phyloP scores from a whole-genome alignment of 2,329 filamentous ascomycete species.

The Kalmusia sp. region DNA sequence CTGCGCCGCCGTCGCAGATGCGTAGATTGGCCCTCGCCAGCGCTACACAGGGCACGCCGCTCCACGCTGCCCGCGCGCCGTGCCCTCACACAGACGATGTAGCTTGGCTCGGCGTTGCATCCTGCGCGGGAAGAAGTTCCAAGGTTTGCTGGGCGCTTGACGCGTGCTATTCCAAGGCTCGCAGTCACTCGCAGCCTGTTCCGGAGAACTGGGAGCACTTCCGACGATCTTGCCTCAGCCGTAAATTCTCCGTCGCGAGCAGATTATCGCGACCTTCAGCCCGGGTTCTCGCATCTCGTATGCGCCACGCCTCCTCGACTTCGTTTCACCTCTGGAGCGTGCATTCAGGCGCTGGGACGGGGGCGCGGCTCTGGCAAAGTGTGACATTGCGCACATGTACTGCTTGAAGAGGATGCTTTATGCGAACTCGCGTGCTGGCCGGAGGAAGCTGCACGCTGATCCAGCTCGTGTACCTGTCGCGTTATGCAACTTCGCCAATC shows the following conservation, averaged over 20 bases:
- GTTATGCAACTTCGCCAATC: neutral
- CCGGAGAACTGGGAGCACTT: neutral
- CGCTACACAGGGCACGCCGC: too few relatives aligned
- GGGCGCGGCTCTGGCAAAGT: neutral
- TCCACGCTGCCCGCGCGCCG: neutral
- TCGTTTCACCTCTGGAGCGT: neutral
- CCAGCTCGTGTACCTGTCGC: neutral
- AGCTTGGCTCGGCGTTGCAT: neutral
- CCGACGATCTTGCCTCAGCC: slow-evolving; percentile 1
- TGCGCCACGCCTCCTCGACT: neutral
- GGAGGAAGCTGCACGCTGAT: neutral
- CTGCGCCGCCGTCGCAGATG: slow-evolving; percentile 1
- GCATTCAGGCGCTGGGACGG: neutral
- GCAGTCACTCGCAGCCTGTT: neutral
- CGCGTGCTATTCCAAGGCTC: neutral
- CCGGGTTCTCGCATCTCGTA: neutral
- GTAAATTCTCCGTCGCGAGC: slow-evolving; percentile 6
- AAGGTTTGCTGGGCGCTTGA: neutral
- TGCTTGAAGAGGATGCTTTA: neutral
- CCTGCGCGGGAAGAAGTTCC: neutral
- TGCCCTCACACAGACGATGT: neutral
- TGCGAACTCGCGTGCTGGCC: neutral
- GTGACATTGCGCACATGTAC: neutral
- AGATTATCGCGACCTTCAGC: neutral
- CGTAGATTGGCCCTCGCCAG: neutral